These are phyloP conservation scores for Candida jianshihensis DNA, from an alignment of 805 yeast species.

Conservation along the genomic window DNA sequence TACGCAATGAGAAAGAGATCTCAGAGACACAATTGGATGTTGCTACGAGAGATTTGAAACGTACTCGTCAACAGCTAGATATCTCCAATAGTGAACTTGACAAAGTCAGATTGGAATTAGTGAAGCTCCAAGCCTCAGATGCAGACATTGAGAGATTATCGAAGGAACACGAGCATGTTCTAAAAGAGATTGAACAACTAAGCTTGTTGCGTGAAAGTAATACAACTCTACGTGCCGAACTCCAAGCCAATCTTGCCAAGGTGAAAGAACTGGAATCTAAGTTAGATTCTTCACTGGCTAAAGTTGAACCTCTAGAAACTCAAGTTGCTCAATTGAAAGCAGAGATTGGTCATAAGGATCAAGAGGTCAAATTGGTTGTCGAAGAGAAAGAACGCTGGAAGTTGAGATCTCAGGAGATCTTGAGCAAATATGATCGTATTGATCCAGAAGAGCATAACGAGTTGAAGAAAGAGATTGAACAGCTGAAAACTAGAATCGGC, in stretches of 20 bases:
- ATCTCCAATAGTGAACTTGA: constrained; percentile 43
- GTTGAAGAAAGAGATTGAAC: constrained; percentile 26
- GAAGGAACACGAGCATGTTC: constrained; percentile 37
- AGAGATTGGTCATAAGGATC: constrained; percentile 40
- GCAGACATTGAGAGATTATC: constrained; percentile 17
- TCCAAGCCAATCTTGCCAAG: constrained; percentile 24
- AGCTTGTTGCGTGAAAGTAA: constrained; percentile 65
- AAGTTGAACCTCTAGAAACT: constrained; percentile 40
- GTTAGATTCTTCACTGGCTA: constrained; percentile 24
- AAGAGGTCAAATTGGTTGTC: constrained; percentile 37
- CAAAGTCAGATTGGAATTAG: constrained; percentile 42
- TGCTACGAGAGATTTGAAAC: constrained; percentile 45
- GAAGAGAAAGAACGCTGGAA: constrained; percentile 60
- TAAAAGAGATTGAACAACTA: constrained; percentile 52
- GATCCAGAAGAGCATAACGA: constrained; percentile 40
- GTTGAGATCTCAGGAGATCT: constrained; percentile 39
- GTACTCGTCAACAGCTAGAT: constrained; percentile 44
- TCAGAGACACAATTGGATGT: constrained; percentile 52
- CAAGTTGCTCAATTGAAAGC: constrained; percentile 31
- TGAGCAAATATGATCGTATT: constrained; percentile 37
- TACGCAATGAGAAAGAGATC: constrained; percentile 72
- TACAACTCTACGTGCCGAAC: constrained; percentile 50
- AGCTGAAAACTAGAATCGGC: constrained; percentile 16
- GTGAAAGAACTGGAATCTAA: constrained; percentile 34
- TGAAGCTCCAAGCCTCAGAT: constrained; percentile 29